Base-by-base conservation (phyloP, 2,329 filamentous ascomycete genomes). In the Endocalyx cinctus region DNA sequence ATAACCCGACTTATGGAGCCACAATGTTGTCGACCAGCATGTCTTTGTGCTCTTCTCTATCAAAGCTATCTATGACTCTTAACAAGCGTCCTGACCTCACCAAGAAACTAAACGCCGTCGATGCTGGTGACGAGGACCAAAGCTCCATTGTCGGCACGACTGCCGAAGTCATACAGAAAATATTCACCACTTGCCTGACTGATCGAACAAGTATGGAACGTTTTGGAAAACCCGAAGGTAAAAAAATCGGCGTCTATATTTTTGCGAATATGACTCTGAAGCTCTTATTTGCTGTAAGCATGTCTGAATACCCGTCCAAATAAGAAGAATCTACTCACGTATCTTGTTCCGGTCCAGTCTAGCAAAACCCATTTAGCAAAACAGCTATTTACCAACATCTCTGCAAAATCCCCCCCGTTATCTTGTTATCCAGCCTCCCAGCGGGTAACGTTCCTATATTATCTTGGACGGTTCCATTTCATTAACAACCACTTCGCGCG, bases 381-480 rank as follows among this genome's bases (percentile, higher is more conserved):
- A 45, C 87, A 90, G 58, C 85, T 96, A 50, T 92, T 96, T 55
- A 82, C 81, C 45, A 94, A 92, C 54, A 90, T 96, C 43, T 82
- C 80, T 31, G 81, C 84, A 36, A 84, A 86, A 45, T 89, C 86
- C 1, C 88, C 88, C 1, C 86, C 87, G 0, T 65, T 97, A 10
- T 72, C 76, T 2, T 75, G 86, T 32, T 97, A 94, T 52, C 87
- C 89, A 3, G 87, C 86, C 15, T 76, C 84, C 5, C 86, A 97
- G 55, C 79, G 88, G 30, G 87, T 95, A 31, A 94, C 88, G 4
- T 97, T 89, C 50, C 79, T 97, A 11, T 96, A 95, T 64, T 95
- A 95, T 55, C 80, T 97, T 5, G 90, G 90, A 13, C 82, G 88
- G 38, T 96, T 90, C 62, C 79, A 89, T 52, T 87, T 94, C 57